Evolutionary conservation across 345 rosid genomes (phyloP).

Genomic region (Abelmoschus esculentus): DNA sequence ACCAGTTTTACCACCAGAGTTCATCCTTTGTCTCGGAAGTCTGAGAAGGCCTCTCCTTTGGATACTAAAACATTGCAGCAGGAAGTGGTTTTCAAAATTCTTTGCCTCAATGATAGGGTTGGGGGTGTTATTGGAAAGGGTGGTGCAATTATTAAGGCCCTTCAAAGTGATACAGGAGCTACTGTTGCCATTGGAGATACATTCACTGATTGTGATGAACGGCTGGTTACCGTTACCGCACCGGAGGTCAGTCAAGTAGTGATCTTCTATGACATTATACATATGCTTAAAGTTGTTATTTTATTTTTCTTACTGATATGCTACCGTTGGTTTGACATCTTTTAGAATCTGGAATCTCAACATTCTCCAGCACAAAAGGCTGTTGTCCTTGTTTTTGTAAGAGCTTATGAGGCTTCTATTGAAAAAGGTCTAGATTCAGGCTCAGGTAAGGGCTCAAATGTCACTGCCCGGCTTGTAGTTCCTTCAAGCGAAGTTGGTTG

Average conservation of each 20-base stretch:
- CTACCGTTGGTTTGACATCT: conserved; percentile 23
- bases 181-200: conserved; percentile 55
- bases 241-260: conserved; percentile 46
- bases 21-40: conserved; percentile 38
- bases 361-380: conserved; percentile 79
- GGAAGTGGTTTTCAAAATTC: conserved; percentile 65
- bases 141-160: conserved; percentile 55
- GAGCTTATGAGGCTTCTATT: conserved; percentile 49
- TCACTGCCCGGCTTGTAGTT: conserved; percentile 67
- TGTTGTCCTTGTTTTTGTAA: conserved; percentile 58
- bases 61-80: conserved; percentile 28
- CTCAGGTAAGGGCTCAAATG: conserved; percentile 32
- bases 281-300: conserved; percentile 4
- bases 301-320: conserved; percentile 6
- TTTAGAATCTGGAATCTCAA: conserved; percentile 54
- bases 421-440: conserved; percentile 46
- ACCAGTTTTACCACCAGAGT: conserved; percentile 27
- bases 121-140: conserved; percentile 86
- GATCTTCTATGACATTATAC: conserved; percentile 13
- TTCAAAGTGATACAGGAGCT: conserved; percentile 84
- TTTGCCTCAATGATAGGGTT: conserved; percentile 67
- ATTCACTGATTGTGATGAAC: conserved; percentile 61
- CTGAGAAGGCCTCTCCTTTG: conserved; percentile 24
- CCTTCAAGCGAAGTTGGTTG: conserved; percentile 77
- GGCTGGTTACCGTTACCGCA: conserved; percentile 66